Base-by-base conservation (phyloP, 2,329 filamentous ascomycete species). In the Penicillium sp. region DNA sequence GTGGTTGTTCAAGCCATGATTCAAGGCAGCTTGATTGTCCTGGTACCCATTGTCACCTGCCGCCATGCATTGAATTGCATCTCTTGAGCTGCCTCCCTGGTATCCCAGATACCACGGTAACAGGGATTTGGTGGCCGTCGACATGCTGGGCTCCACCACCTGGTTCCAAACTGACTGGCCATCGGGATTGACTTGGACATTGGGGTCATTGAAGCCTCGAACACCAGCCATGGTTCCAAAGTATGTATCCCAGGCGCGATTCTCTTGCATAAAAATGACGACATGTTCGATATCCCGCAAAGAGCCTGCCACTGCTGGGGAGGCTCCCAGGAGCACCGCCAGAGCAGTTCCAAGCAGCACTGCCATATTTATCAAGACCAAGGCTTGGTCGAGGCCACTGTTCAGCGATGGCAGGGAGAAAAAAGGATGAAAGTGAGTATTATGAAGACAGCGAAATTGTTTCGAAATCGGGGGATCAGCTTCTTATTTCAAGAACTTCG, bases 101-200 rank as follows among this genome's bases (percentile, higher is more conserved):
- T 80, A 78, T 54, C 79, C 79, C 18, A 81, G 63, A 53, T 80
- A 76, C 73, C 74, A 81, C 0, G 78, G 77, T 9, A 76, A 67
- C 9, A 80, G 65, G 12, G 65, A 68, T 4, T 73, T 68, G 6
- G 75, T 67, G 28, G 69, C 58, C 3, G 62, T 72, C 4, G 70
- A 73, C 51, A 74, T 58, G 8, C 54, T 51, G 1, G 66, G 52
- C 35, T 69, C 63, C 12, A 75, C 69, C n/a, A 64, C 54, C 60
- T 78, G 76, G 48, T 76, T 67, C 67, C 70, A 78, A 13, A 76
- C 71, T 2, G 72, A 64, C 25, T 65, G 60, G 2, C 73, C 70
- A 50, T 72, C 64, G 7, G 69, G 54, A 45, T 78, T 78, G 43
- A 74, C 60, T 52, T 79, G 75, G 1, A 77, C 67, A 48, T 81